Conservation (phyloP, 371 early-diverging fungal species). For the Mucor circinelloides region DNA sequence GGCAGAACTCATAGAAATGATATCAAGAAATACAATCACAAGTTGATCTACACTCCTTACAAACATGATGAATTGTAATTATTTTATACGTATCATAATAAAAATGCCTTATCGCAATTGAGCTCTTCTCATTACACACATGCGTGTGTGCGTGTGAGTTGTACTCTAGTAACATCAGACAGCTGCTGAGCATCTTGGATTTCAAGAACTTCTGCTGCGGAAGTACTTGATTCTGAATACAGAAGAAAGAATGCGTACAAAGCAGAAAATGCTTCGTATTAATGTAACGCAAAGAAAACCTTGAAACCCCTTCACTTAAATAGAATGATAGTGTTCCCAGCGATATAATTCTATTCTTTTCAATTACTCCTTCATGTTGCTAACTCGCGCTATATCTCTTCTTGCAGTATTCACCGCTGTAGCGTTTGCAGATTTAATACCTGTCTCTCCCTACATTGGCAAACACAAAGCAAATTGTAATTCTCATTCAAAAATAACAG, state of each 20-base stretch:
- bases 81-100: neutral
- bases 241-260: no score
- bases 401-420: neutral
- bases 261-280: no score
- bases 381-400: neutral
- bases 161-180: no score
- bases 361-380: neutral
- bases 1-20: neutral
- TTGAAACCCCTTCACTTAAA: neutral
- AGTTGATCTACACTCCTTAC: neutral
- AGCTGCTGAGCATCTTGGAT: no score
- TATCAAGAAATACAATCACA: neutral
- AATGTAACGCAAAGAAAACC: no score
- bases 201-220: no score
- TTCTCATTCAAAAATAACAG: neutral
- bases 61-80: neutral
- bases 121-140: neutral
- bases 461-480: neutral
- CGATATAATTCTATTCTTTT: neutral
- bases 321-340: neutral
- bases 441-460: neutral
- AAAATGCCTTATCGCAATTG: neutral
- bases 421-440: neutral
- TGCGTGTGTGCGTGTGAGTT: neutral
- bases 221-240: no score